A percentile compares a stretch with the other conserved stretches of the same genome.
These are phyloP conservation scores for Yamadazyma sp. DNA, from an alignment of 1,139 yeast genomes.

Conservation along the genomic window DNA sequence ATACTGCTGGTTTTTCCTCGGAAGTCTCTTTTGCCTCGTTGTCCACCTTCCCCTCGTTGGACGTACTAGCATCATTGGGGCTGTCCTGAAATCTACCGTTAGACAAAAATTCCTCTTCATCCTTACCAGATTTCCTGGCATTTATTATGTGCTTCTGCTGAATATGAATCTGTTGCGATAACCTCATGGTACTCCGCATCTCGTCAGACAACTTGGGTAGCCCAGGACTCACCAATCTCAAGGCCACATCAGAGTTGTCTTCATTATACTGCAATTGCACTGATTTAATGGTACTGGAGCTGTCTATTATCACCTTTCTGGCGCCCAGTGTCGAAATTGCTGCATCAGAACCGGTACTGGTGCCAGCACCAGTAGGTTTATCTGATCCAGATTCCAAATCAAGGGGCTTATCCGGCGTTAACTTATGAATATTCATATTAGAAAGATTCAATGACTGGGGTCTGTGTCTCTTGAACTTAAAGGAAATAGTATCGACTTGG, in stretches of 20 bases:
- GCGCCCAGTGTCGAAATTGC: neutral
- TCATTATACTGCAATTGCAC: slow-evolving; percentile 2
- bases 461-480: slow-evolving; percentile 21
- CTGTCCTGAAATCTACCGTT: neutral
- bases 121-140: slow-evolving; percentile 24
- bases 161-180: slow-evolving; percentile 46
- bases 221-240: slow-evolving; percentile 49
- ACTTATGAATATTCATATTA: slow-evolving; percentile 7
- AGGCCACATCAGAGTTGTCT: slow-evolving; percentile 26
- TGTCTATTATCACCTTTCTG: neutral
- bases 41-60: slow-evolving; percentile 3
- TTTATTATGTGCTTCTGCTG: slow-evolving; percentile 52
- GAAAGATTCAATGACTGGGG: slow-evolving; percentile 24
- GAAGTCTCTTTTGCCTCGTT: neutral
- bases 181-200: slow-evolving; percentile 47
- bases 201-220: slow-evolving; percentile 45
- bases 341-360: neutral
- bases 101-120: slow-evolving; percentile 1
- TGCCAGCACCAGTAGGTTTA: neutral
- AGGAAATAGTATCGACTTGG: slow-evolving; percentile 18
- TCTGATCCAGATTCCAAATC: neutral
- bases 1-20: neutral
- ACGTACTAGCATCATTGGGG: slow-evolving; percentile 6
- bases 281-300: slow-evolving; percentile 1
- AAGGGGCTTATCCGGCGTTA: slow-evolving; percentile 4